A percentile compares a stretch with the other conserved stretches of the same genome.
Conservation (phyloP, 176 grass and related monocot genomes). For the Raddia distichophylla region DNA sequence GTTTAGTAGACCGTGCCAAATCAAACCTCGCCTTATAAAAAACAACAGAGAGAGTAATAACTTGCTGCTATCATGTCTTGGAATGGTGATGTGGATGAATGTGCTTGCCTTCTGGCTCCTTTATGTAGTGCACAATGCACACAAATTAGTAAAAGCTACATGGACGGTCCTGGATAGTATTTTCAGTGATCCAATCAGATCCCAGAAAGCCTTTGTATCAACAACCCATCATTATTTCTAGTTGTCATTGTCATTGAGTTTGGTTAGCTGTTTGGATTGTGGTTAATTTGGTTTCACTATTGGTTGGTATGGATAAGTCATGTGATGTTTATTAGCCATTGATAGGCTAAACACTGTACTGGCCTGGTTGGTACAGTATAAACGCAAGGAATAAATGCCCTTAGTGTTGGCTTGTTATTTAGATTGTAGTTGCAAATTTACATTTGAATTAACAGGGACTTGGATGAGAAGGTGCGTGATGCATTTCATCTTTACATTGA, state of each 20-base stretch:
- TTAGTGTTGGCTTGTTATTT: constrained; percentile 15
- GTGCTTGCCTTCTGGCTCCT: too few relatives aligned
- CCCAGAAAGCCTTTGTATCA: background rate
- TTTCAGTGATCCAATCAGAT: constrained; percentile 6
- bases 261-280: background rate
- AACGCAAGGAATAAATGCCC: too few relatives aligned
- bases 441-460: constrained; percentile 67
- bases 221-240: background rate
- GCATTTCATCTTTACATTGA: constrained; percentile 88
- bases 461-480: constrained; percentile 90
- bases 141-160: background rate
- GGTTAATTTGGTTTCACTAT: background rate
- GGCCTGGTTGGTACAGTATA: too few relatives aligned
- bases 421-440: background rate
- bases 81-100: too few relatives aligned
- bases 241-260: background rate
- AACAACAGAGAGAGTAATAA: too few relatives aligned
- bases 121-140: background rate
- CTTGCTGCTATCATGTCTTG: too few relatives aligned
- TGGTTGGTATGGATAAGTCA: background rate
- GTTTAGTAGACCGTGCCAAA: too few relatives aligned
- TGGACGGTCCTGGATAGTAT: background rate
- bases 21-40: too few relatives aligned
- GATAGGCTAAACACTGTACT: background rate
- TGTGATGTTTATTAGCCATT: background rate